phyloP scores from a whole-genome alignment of 2,329 filamentous ascomycete genomes.

The Furcasterigmium furcatum region DNA sequence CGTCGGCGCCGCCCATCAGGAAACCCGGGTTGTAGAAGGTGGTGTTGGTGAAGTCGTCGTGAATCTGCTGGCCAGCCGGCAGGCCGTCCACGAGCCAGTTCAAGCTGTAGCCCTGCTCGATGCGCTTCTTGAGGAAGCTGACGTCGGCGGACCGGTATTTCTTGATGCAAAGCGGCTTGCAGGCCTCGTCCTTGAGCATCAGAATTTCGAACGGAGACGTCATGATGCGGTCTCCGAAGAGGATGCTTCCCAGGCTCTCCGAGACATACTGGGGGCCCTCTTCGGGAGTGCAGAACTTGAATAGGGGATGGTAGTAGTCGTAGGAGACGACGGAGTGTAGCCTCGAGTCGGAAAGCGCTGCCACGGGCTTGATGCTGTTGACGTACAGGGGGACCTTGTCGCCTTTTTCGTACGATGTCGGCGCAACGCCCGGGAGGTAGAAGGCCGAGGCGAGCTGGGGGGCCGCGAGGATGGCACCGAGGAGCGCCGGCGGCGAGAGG shows the following conservation, averaged over 20 bases:
- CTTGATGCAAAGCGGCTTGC: slow-evolving; percentile 73
- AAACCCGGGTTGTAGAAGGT: slow-evolving; percentile 93
- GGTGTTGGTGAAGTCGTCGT: slow-evolving; percentile 71
- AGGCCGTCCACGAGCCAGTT: slow-evolving; percentile 96
- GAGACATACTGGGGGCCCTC: slow-evolving; percentile 75
- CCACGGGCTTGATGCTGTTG: slow-evolving; percentile 86
- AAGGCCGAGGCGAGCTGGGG: slow-evolving; percentile 67
- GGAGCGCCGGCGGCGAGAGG: slow-evolving; percentile 45
- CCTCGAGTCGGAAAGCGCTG: slow-evolving; percentile 72
- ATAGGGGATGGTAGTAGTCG: slow-evolving; percentile 89
- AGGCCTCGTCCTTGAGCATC: slow-evolving; percentile 85
- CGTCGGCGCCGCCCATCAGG: slow-evolving; percentile 61
- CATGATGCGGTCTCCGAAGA: slow-evolving; percentile 96
- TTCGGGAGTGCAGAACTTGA: slow-evolving; percentile 83
- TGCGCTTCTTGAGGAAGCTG: slow-evolving; percentile 78
- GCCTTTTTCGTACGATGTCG: slow-evolving; percentile 81
- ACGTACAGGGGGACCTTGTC: slow-evolving; percentile 85
- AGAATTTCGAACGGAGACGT: slow-evolving; percentile 90
- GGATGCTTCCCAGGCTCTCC: slow-evolving; percentile 90
- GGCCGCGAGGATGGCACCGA: slow-evolving; percentile 42
- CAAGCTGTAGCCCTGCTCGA: slow-evolving; percentile 82
- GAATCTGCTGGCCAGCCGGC: slow-evolving; percentile 80
- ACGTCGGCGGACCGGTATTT: slow-evolving; percentile 63
- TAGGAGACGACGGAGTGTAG: slow-evolving; percentile 92
- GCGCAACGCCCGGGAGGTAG: slow-evolving; percentile 94